A percentile compares a stretch with the other conserved stretches of the same genome.
These are phyloP conservation scores for Mycena capillaripes DNA, from an alignment of 768 basidiomycete species.

Conservation along the genomic window DNA sequence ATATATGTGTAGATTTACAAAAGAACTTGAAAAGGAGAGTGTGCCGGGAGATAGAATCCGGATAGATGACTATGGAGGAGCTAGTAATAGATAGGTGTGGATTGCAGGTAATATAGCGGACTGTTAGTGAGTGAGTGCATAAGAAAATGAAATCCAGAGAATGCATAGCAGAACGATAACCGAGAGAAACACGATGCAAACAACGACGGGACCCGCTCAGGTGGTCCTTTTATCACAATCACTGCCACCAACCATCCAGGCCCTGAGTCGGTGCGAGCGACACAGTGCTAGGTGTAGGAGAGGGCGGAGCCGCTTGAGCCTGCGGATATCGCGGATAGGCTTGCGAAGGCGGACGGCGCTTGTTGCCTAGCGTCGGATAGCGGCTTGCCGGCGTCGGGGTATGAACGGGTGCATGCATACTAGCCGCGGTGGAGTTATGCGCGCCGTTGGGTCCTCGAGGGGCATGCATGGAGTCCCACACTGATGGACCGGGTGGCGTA, in stretches of 20 bases:
- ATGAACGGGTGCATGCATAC: conserved; percentile 45
- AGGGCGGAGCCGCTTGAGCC: conserved; percentile 45
- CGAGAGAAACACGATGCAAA: conserved; percentile 23
- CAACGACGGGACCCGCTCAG: conserved; percentile 11
- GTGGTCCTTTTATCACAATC: conserved; percentile 38
- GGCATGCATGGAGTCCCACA: conserved; percentile 81
- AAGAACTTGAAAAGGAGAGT: conserved; percentile 16
- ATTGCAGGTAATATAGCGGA: conserved; percentile 37
- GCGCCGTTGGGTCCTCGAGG: conserved; percentile 49
- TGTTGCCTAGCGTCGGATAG: conserved; percentile 50
- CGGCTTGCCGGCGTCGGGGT: conserved; percentile 44
- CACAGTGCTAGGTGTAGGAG: conserved; percentile 84
- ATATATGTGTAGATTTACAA: conserved; percentile 28
- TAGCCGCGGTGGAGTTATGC: conserved; percentile 43
- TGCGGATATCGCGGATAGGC: conserved; percentile 28
- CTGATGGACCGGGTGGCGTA: conserved; percentile 68
- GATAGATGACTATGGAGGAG: conserved; percentile 10
- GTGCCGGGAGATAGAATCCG: conserved; percentile 19
- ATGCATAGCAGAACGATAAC: conserved; percentile 35
- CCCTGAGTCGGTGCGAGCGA: conserved; percentile 79
- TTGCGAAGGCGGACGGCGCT: conserved; percentile 31
- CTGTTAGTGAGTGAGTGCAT: conserved; percentile 29
- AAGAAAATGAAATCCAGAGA: conserved; percentile 33
- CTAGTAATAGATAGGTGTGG: conserved; percentile 36
- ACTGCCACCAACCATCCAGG: conserved; percentile 87